Base-by-base conservation (phyloP, 1,284 basidiomycete species). In the Cutaneotrichosporon sp. region DNA sequence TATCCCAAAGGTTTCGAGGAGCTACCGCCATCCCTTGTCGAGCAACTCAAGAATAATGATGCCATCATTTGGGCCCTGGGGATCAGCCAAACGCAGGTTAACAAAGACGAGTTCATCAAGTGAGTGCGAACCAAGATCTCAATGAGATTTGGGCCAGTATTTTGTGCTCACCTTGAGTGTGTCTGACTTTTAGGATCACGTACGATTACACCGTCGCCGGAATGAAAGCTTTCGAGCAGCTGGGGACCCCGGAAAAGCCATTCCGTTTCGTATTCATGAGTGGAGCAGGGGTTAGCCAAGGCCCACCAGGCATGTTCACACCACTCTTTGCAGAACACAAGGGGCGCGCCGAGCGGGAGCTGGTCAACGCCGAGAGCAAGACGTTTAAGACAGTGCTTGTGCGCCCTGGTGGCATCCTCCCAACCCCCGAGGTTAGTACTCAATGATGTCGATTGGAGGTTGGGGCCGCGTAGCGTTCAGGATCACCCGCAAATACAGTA, bases 191-290 rank as follows among this genome's bases (percentile, higher is more conserved):
- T 25, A 66, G 63, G 17, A 66, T 68, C 53, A 68, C 64, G 10
- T 55, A 65, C 48, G 62, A 65, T 43, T 68, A 65, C 50, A 39
- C 62, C 25, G 19, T 63, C 5, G 49, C 41, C 16, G 53, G 57
- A 8, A 61, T 57, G 14, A 41, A 41, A 12, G 62, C 61, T 7
- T 61, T 66, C 37, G 24, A 43, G 24, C 19, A 51, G 4, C 56
- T 68, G 25, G 64, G 61, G 25, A 61, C 57, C 2, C 16, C 39
- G 1, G 26, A 26, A 7, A 29, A 44, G 17, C 66, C 64, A 11
- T 65, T 68, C 61, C 49, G 52, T 25, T 68, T 66, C 57, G 54
- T 68, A 33, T 65, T 52, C 52, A 55, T 68, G 17, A 61, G 59
- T 17, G 64, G 63, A 8, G 57, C 59, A 56, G 62, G 64, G 4